Base-by-base conservation (phyloP, 1,139 yeast species). In the Taphrina pruni region DNA sequence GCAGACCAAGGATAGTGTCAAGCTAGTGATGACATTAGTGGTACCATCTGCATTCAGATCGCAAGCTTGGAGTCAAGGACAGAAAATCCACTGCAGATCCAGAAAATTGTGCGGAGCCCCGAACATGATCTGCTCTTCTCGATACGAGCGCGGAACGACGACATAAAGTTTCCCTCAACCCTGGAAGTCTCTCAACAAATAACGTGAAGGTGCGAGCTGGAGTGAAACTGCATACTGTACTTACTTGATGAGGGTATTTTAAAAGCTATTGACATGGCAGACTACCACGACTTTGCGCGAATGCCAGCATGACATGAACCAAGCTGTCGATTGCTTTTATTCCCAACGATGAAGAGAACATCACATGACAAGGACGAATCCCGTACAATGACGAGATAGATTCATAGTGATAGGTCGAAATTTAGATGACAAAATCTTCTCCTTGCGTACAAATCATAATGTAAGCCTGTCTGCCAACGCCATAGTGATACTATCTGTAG, bases 31-130 rank as follows among this genome's bases (percentile, higher is more conserved):
- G 32, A 26, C 32, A 26, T 26, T 26, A 26, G 32, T 26, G 32
- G 32, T 26, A 26, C 32, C 32, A 26, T 26, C 35, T 4, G 36
- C 54, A 9, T 11, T n/a, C 9, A n/a, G 36, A 50, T 50, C 36
- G 54, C 54, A 26, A 50, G 54, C 36, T 11, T 21, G 36, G n/a
- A 35, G 36, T 50, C 54, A 21, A 45, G 48, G 54, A 50, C 36
- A 50, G 54, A 50, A 50, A 50, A 50, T 50, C 54, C 36, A 21
- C 54, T 26, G 54, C 54, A 50, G 36, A 50, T 50, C 36, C 54
- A 50, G 36, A 50, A 50, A 50, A 50, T 50, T 50, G 54, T 21
- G 54, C n/a, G 36, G 54, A 50, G 54, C 54, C 21, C 54, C 54
- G 8, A 17, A 45, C 8, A 45, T 45, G 48, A 45, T 45, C 48